A percentile compares a stretch with the other conserved stretches of the same genome.
Evolutionary conservation across 768 basidiomycete genomes (phyloP).

Genomic region (Polyporus arcularius): DNA sequence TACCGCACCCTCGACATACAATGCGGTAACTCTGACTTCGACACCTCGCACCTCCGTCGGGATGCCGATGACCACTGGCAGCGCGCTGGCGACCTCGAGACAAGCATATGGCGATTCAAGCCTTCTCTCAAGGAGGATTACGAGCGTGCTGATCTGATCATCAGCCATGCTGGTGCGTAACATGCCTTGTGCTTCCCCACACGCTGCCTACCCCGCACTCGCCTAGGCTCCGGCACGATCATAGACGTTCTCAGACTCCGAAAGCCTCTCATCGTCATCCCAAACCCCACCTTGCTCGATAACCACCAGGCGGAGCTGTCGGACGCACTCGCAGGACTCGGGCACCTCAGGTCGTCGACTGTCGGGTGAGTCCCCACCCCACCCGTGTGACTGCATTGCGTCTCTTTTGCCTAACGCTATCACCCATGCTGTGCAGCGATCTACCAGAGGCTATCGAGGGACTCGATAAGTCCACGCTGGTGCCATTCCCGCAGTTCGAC

Average conservation of each 20-base stretch:
- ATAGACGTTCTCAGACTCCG: slow-evolving; percentile 77
- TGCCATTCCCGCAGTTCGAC: slow-evolving; percentile 70
- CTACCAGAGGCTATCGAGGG: slow-evolving; percentile 55
- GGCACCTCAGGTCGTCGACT: slow-evolving; percentile 58
- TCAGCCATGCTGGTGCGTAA: slow-evolving; percentile 88
- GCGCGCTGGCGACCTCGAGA: slow-evolving; percentile 33
- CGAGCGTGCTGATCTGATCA: slow-evolving; percentile 69
- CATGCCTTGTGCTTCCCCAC: slow-evolving; percentile 2
- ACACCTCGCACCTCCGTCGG: slow-evolving; percentile 32
- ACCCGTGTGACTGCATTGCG: background rate
- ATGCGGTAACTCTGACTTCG: slow-evolving; percentile 69
- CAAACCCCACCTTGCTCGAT: slow-evolving; percentile 85
- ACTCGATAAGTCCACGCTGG: slow-evolving; percentile 46
- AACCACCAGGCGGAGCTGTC: slow-evolving; percentile 95
- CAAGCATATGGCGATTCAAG: slow-evolving; percentile 77
- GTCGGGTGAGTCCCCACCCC: slow-evolving; percentile 50
- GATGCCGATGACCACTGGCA: slow-evolving; percentile 21
- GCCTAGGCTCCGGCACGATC: slow-evolving; percentile 89
- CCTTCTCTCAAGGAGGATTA: slow-evolving; percentile 69
- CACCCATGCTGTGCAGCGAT: slow-evolving; percentile 38
- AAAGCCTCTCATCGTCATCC: slow-evolving; percentile 83
- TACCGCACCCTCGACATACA: slow-evolving; percentile 71
- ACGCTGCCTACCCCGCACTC: background rate
- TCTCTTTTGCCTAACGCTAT: slow-evolving; percentile 1
- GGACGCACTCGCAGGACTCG: slow-evolving; percentile 55